Evolutionary conservation across 768 basidiomycete genomes (phyloP), one percentile per base, ranked within the genome.

Genomic region (Suillus spraguei): DNA sequence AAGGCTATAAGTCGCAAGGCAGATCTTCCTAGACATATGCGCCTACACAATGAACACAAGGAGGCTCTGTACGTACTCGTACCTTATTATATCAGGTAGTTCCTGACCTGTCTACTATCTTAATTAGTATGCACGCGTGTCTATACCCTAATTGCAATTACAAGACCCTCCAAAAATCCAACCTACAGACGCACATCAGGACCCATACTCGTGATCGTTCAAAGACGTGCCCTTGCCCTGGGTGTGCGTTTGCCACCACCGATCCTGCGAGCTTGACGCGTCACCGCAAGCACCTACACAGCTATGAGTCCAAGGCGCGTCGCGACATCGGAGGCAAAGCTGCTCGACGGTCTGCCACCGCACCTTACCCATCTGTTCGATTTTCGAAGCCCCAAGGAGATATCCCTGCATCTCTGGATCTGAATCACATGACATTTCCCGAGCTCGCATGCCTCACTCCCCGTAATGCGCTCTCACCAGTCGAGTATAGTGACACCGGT

Each of bases 21-120:
- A 20, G 77, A 76, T 49, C 60, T 77, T 1, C 36, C 60, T 0
- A 67, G 77, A 7, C 76, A 77, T n/a, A 68, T 71, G 67, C 63
- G 59, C 4, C 65, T 47, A 0, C 76, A 77, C 36, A 55, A 65
- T 7, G 7, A 44, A 1, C 63, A 74, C 47, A 72, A 69, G 61
- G 68, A 72, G 11, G 60, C 62, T 0, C 14, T 68, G 76, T 78
- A 41, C 39, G 76, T 68, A 1, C 5, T 38, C 28, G 9, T 1
- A 38, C 20, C 13, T 2, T 20, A 17, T 35, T 13, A 33, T 58
- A 1, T 5, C 56, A 69, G 38, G 71, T 50, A 0, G 10, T 10
- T 52, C 28, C 50, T 52, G 28, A 52, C 17, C 28, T 1, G 5
- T 49, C 16, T 28, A 7, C 24, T 49, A 5, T 36, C 39, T n/a